Base-by-base conservation (phyloP, 108 stramenopile species). In the Hondaea fermentalgiana region DNA sequence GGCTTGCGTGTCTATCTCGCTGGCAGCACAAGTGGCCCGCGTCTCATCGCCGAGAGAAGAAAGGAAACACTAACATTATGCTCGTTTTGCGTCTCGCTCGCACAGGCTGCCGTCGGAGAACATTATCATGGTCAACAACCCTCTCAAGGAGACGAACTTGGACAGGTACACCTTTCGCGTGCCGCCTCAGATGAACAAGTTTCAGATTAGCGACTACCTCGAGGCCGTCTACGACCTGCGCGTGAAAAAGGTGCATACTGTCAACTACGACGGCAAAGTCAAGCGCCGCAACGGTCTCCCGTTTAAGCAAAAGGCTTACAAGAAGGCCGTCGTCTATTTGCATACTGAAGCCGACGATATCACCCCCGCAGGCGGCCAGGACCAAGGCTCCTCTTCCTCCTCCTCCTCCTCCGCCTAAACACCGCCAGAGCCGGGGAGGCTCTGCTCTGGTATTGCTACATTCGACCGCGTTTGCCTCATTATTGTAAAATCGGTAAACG, bases 31-130 rank as follows among this genome's bases (percentile, higher is more conserved):
- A 35, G 35, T 0, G 35, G 2, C 35, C 35, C 35, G 35, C 35
- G 35, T 35, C 35, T 35, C 35, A 35, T 35, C 0, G 35, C 35
- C 35, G 35, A 35, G 35, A 35, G 2, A 35, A 35, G 0, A 35
- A 35, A 35, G 35, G 35, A 35, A 35, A 35, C 0, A 35, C 35
- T 35, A 35, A 35, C 35, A 35, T 35, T 35, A 35, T 35, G 35
- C 35, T 35, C 35, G 35, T 35, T 35, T 0, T 35, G 35, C 35
- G 35, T 35, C 35, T 35, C 35, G 35, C 42, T 14, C 25, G 51
- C 76, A 53, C 51, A 83, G 76, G 76, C 3, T 83, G 6, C 76
- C 76, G 76, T 83, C 76, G 45, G 76, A 83, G 6, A 83, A 53
- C 49, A 53, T 83, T 4, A 83, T 53, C 19, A 47, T 83, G 23